Evolutionary conservation across 1,284 basidiomycete species (phyloP).

Genomic region (Xerocomus subilludens): DNA sequence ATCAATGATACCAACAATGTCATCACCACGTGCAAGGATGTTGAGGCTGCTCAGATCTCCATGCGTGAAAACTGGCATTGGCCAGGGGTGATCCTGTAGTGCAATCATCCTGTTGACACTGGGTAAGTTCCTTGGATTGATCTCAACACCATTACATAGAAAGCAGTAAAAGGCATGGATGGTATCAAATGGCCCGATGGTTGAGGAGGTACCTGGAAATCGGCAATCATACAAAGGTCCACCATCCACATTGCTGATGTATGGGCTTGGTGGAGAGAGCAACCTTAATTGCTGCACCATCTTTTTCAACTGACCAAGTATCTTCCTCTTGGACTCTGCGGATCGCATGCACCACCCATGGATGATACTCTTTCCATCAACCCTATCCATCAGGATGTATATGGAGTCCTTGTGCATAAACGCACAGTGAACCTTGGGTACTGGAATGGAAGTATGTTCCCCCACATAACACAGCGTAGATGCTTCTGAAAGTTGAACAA

Average conservation of each 20-base stretch:
- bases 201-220: conserved; percentile 8
- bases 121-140: not conserved
- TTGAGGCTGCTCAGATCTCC: conserved; percentile 16
- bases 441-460: conserved; percentile 13
- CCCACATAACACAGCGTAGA: not conserved
- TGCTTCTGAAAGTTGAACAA: conserved; percentile 2
- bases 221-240: conserved; percentile 11
- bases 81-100: conserved; percentile 15
- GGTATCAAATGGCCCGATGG: conserved; percentile 5
- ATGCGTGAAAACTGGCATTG: conserved; percentile 21
- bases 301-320: conserved; percentile 10
- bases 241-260: not conserved
- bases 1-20: conserved; percentile 18
- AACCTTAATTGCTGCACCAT: conserved; percentile 24
- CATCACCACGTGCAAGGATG: not conserved
- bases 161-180: conserved; percentile 18
- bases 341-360: not conserved
- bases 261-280: not conserved
- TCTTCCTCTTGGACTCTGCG: not conserved
- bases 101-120: not conserved
- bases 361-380: not conserved
- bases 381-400: conserved; percentile 32
- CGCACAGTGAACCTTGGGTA: conserved; percentile 22
- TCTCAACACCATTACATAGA: not conserved
- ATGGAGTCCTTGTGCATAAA: not conserved